Percentiles rank a stretch among this genome's conserved stretches.
phyloP scores from a whole-genome alignment of 2,329 filamentous ascomycete species.

The Graphiopsis chlorocephala region DNA sequence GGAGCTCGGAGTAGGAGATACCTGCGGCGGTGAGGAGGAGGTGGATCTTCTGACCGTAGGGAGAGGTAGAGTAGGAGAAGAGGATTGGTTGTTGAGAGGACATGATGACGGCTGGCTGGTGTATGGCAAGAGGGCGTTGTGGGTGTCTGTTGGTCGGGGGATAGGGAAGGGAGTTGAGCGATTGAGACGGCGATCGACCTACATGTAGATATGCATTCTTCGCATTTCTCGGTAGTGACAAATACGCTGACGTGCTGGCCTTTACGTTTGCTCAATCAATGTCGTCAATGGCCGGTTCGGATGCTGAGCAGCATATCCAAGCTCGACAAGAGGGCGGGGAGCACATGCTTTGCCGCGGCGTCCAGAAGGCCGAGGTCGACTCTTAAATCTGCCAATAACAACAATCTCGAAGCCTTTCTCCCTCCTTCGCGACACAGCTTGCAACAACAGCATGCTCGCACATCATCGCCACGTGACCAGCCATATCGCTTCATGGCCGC shows the following conservation, averaged over 20 bases:
- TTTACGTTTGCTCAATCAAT: not conserved
- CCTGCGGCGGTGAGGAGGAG: slow-evolving; percentile 68
- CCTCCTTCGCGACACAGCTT: not conserved
- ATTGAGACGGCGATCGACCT: not conserved
- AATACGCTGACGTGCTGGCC: not conserved
- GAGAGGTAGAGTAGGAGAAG: slow-evolving; percentile 65
- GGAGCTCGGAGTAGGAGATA: slow-evolving; percentile 51
- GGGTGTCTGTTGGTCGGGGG: not conserved
- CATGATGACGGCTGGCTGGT: not conserved
- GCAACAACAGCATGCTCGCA: not conserved
- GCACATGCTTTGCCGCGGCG: not conserved
- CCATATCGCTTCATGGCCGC: not conserved
- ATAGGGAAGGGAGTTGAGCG: not conserved
- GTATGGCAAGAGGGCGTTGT: not conserved
- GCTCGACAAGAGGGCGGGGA: slow-evolving; percentile 5
- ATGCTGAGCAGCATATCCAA: slow-evolving; percentile 20
- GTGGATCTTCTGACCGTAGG: slow-evolving; percentile 60
- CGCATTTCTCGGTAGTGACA: not conserved
- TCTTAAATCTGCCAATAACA: not conserved
- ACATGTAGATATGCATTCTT: not conserved
- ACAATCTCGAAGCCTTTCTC: not conserved
- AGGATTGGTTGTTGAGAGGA: slow-evolving; percentile 42
- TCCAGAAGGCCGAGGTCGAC: not conserved
- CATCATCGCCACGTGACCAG: not conserved
- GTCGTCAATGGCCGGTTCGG: slow-evolving; percentile 20